These are phyloP conservation scores for Russula abietina DNA, from an alignment of 768 basidiomycete species.

Conservation along the genomic window DNA sequence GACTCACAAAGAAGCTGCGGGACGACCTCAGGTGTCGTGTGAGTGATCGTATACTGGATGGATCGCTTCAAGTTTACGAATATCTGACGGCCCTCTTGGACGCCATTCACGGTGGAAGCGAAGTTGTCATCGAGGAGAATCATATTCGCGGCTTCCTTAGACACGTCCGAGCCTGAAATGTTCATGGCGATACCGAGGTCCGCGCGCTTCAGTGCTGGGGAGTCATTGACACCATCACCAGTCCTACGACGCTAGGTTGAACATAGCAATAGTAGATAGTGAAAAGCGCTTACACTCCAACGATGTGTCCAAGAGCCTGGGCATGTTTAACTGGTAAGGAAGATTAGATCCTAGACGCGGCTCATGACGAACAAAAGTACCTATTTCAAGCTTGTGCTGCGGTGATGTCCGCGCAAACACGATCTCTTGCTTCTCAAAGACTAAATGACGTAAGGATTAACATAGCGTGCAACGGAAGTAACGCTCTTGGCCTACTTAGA, in stretches of 20 bases:
- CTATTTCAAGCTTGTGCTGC: slow-evolving; percentile 68
- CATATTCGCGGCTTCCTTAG: slow-evolving; percentile 72
- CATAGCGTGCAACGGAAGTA: neutral
- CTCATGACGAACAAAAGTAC: slow-evolving; percentile 32
- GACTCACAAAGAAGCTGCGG: slow-evolving; percentile 58
- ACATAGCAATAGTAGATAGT: neutral
- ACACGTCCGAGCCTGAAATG: slow-evolving; percentile 66
- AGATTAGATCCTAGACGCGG: neutral
- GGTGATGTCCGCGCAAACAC: slow-evolving; percentile 69
- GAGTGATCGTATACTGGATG: slow-evolving; percentile 62
- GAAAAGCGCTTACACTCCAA: slow-evolving; percentile 53
- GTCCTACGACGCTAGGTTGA: slow-evolving; percentile 37
- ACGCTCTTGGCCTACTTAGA: slow-evolving; percentile 43
- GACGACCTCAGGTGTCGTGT: slow-evolving; percentile 64
- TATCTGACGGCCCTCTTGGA: slow-evolving; percentile 61
- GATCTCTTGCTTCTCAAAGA: slow-evolving; percentile 62
- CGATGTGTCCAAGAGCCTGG: slow-evolving; percentile 64
- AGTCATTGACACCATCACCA: slow-evolving; percentile 69
- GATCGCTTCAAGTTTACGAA: slow-evolving; percentile 68
- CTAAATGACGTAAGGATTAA: slow-evolving; percentile 31
- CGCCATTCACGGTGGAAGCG: slow-evolving; percentile 66
- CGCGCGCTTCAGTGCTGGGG: slow-evolving; percentile 65
- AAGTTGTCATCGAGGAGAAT: slow-evolving; percentile 69
- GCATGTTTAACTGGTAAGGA: slow-evolving; percentile 54
- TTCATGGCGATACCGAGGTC: slow-evolving; percentile 74